Conservation (phyloP, 345 rosid species). For the Gossypium longicalyx region DNA sequence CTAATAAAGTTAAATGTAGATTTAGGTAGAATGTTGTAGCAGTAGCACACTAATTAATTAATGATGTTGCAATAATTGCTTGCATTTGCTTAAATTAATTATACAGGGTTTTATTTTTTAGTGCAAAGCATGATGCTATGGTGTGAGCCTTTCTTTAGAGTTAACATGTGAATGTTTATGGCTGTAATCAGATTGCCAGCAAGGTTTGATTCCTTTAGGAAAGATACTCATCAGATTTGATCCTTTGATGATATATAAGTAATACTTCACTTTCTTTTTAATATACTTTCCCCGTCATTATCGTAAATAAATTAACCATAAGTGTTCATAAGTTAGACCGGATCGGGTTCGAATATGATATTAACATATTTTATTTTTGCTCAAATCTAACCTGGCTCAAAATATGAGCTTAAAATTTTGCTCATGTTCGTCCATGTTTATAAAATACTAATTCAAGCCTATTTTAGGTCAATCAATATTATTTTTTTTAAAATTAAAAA, state of each 20-base stretch:
- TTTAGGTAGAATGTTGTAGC: too few species aligned
- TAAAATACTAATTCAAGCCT: too few species aligned
- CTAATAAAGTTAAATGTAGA: neutral
- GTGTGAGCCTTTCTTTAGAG: neutral
- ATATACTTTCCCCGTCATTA: neutral
- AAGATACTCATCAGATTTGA: neutral
- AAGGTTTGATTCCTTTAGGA: neutral
- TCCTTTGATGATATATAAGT: neutral
- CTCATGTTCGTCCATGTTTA: too few species aligned
- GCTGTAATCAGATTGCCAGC: neutral
- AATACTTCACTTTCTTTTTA: neutral
- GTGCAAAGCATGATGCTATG: neutral
- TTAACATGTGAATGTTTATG: neutral
- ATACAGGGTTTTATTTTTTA: neutral
- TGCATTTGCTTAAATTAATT: neutral
- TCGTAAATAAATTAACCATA: neutral
- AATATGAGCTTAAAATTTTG: too few species aligned
- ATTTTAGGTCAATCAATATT: too few species aligned
- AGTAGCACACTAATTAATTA: too few species aligned
- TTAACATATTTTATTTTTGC: too few species aligned
- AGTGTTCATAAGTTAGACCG: too few species aligned
- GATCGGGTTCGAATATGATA: too few species aligned
- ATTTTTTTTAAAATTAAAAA: too few species aligned
- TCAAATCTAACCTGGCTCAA: too few species aligned
- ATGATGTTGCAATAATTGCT: too few species aligned